These are phyloP conservation scores for Aspergillus fischeri DNA, from an alignment of 2,329 filamentous ascomycete species.

Conservation along the genomic window DNA sequence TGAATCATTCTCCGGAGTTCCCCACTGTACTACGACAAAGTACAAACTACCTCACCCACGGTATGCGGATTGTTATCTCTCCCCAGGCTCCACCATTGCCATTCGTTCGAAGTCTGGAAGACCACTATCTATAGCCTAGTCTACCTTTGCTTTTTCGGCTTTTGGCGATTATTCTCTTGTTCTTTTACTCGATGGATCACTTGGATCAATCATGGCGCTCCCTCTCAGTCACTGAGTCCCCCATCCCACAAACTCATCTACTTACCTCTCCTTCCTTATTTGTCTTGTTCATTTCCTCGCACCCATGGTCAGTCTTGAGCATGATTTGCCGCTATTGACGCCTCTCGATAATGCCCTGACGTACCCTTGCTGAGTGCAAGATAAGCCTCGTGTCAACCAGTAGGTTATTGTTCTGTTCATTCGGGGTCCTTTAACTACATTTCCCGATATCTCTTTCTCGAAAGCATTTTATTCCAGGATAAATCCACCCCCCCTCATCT, in stretches of 20 bases:
- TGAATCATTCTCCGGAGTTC: background rate
- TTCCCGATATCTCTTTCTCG: conserved; percentile 4
- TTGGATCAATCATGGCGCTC: background rate
- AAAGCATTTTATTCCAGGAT: background rate
- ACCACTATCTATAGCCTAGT: background rate
- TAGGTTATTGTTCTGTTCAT: background rate
- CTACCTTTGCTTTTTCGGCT: background rate
- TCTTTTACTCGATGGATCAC: background rate
- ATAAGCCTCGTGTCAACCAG: conserved; percentile 22
- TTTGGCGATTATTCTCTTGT: background rate
- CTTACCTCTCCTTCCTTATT: background rate
- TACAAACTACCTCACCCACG: too few relatives aligned
- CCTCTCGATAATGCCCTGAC: conserved; percentile 9
- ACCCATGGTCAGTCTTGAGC: background rate
- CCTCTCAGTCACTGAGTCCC: background rate
- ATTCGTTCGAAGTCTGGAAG: background rate
- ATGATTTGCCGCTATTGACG: conserved; percentile 17
- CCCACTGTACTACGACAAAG: background rate
- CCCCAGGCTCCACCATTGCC: background rate
- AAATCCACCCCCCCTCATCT: background rate
- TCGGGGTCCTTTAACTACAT: background rate
- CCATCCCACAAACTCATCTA: background rate
- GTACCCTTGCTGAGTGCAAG: conserved; percentile 22
- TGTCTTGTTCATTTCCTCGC: background rate
- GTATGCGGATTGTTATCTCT: background rate